phyloP scores from a whole-genome alignment of 2,329 filamentous ascomycete genomes.

The Venturia oleaginea region DNA sequence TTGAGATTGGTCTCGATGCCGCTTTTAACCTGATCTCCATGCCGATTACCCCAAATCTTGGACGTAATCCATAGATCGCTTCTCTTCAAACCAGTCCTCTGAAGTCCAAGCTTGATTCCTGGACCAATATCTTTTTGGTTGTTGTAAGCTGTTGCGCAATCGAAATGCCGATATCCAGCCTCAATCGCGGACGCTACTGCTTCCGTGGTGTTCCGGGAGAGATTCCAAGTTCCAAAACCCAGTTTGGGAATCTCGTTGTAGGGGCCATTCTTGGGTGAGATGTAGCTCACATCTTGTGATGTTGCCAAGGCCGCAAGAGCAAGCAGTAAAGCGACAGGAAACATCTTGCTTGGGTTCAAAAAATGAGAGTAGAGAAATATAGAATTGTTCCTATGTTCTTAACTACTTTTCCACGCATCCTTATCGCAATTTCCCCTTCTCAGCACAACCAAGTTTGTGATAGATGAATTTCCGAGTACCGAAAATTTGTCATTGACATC shows the following conservation, averaged over 20 bases:
- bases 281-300: neutral
- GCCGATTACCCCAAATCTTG: slow-evolving; percentile 32
- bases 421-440: neutral
- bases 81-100: slow-evolving; percentile 49
- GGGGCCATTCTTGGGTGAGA: neutral
- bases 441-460: neutral
- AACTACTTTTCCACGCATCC: neutral
- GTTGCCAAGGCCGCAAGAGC: neutral
- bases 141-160: slow-evolving; percentile 47
- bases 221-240: slow-evolving; percentile 32
- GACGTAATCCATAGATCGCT: slow-evolving; percentile 31
- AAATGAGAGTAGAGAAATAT: neutral
- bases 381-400: neutral
- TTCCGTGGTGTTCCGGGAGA: slow-evolving; percentile 37
- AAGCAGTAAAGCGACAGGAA: neutral
- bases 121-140: slow-evolving; percentile 37
- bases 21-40: slow-evolving; percentile 73
- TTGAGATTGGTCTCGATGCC: slow-evolving; percentile 17
- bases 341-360: neutral
- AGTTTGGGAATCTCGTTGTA: slow-evolving; percentile 23
- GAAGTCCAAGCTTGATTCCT: slow-evolving; percentile 36
- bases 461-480: neutral
- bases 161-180: slow-evolving; percentile 47
- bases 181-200: slow-evolving; percentile 40
- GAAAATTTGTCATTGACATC: neutral